phyloP scores from a whole-genome alignment of 176 grass and related monocot species.

The Avena insularis region DNA sequence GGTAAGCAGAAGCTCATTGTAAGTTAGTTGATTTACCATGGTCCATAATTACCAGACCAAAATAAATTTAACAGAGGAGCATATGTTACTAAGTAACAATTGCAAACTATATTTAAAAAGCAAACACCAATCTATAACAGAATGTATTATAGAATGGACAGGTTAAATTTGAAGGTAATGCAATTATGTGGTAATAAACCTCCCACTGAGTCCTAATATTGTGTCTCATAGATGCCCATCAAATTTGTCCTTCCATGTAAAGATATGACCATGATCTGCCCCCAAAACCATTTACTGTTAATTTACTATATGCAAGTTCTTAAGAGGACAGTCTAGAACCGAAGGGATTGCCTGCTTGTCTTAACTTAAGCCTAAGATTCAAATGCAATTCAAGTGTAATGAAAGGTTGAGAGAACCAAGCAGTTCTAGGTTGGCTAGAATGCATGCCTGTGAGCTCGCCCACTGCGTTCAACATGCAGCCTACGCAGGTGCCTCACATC shows the following conservation, averaged over 20 bases:
- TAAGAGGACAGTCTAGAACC: neutral
- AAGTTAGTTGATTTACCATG: constrained; percentile 8
- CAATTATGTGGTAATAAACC: neutral
- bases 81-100: constrained; percentile 17
- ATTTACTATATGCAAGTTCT: constrained; percentile 6
- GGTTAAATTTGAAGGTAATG: neutral
- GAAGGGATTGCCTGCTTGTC: constrained; percentile 29
- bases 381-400: neutral
- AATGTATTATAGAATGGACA: constrained; percentile 18
- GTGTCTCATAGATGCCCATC: neutral
- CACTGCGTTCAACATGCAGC: too few species aligned
- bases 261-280: neutral
- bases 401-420: neutral
- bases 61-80: neutral
- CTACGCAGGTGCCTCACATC: too few species aligned
- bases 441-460: too few species aligned
- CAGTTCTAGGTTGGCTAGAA: too few species aligned
- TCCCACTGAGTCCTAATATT: constrained; percentile 20
- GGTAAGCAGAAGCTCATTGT: constrained; percentile 11
- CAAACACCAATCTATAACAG: neutral
- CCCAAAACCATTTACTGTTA: neutral
- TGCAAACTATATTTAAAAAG: constrained; percentile 9
- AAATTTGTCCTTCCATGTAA: constrained; percentile 3
- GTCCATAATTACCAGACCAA: constrained; percentile 7
- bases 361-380: constrained; percentile 10